phyloP scores from a whole-genome alignment of 2,329 filamentous ascomycete species.

The Epichloe sp. region DNA sequence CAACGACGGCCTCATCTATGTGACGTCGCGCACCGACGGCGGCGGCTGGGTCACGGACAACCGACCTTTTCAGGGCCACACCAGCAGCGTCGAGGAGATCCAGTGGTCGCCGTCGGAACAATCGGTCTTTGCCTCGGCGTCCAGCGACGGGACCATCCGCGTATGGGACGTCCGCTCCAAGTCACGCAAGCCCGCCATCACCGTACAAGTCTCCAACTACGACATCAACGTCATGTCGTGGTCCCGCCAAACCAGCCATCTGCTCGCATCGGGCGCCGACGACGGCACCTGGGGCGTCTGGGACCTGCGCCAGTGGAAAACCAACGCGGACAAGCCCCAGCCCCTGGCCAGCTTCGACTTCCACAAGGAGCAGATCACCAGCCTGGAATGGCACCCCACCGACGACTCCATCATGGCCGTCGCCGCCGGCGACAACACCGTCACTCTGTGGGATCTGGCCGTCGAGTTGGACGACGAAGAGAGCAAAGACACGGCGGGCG shows the following conservation, averaged over 20 bases:
- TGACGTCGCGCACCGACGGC: conserved; percentile 73
- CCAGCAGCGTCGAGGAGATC: conserved; percentile 78
- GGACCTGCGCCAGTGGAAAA: conserved; percentile 92
- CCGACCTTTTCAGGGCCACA: conserved; percentile 72
- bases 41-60: conserved; percentile 84
- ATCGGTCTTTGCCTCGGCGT: conserved; percentile 88
- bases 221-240: conserved; percentile 97
- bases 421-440: conserved; percentile 81
- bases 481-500: conserved; percentile 74
- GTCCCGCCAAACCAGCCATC: conserved; percentile 76
- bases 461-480: conserved; percentile 97
- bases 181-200: conserved; percentile 75
- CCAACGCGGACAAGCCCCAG: conserved; percentile 44
- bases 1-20: conserved; percentile 78
- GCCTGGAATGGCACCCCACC: conserved; percentile 92
- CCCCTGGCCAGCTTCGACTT: conserved; percentile 91
- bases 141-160: conserved; percentile 86
- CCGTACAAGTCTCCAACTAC: conserved; percentile 66
- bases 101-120: conserved; percentile 93
- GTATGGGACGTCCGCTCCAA: conserved; percentile 94
- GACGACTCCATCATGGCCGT: conserved; percentile 94
- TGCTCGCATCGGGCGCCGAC: conserved; percentile 85
- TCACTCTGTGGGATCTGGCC: conserved; percentile 92
- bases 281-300: conserved; percentile 92
- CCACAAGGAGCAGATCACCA: conserved; percentile 93